Percentiles rank a stretch among this genome's conserved stretches.
These are phyloP conservation scores for Sugiyamaella chiloensis DNA, from an alignment of 805 yeast genomes.

Conservation along the genomic window DNA sequence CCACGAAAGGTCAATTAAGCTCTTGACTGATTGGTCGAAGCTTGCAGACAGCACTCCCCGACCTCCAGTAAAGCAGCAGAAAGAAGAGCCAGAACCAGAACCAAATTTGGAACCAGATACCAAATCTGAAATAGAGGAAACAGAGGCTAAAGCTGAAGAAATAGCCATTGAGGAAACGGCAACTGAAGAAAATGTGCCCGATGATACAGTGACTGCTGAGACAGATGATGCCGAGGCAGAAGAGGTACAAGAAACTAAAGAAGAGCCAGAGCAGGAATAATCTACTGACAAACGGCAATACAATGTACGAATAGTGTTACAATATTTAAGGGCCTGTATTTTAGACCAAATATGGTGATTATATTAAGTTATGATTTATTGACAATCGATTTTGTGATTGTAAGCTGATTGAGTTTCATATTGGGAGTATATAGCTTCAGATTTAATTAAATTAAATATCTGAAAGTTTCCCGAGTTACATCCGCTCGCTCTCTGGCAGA, in stretches of 20 bases:
- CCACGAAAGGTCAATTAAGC: conserved; percentile 25
- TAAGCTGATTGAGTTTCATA: too few relatives aligned
- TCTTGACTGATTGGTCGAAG: conserved; percentile 28
- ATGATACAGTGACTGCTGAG: background rate
- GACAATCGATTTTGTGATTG: conserved; percentile 49
- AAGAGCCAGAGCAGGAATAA: background rate
- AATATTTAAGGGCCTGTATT: conserved; percentile 2
- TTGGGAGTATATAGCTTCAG: too few relatives aligned
- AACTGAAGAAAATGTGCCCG: too few relatives aligned
- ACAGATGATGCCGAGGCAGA: background rate
- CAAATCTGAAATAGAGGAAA: background rate
- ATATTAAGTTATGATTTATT: background rate
- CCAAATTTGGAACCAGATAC: too few relatives aligned
- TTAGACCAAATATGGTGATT: background rate
- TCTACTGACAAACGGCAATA: background rate
- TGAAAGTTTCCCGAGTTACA: background rate
- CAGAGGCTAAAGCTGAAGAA: background rate
- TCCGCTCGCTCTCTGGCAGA: background rate
- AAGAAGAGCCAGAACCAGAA: too few relatives aligned
- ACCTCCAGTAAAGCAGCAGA: too few relatives aligned
- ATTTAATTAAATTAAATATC: conserved; percentile 1
- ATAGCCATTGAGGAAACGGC: background rate
- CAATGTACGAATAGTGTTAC: conserved; percentile 1
- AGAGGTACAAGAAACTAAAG: background rate
- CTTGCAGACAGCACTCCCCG: conserved; percentile 1